Evolutionary conservation across 2,329 filamentous ascomycete species (phyloP).

Genomic region (Ophiostoma novo-ulmi): DNA sequence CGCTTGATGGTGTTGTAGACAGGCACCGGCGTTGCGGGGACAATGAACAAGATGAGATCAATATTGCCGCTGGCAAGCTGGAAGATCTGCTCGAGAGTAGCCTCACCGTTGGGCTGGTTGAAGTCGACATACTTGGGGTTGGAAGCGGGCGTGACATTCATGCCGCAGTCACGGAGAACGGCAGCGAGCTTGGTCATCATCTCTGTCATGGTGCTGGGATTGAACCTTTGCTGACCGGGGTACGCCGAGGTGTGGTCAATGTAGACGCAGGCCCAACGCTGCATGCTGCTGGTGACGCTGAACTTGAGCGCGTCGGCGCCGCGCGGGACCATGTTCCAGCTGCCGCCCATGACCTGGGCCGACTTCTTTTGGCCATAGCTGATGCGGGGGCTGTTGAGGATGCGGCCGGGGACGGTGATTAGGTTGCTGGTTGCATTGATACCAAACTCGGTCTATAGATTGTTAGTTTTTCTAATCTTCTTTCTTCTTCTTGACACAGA

Average conservation of each 20-base stretch:
- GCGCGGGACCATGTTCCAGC: conserved; percentile 52
- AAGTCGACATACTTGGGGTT: not conserved
- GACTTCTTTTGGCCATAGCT: conserved; percentile 42
- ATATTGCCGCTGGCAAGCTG: not conserved
- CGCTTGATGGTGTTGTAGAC: conserved; percentile 56
- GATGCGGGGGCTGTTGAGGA: conserved; percentile 44
- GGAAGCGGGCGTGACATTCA: conserved; percentile 11
- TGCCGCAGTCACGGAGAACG: conserved; percentile 23
- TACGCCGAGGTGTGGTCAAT: conserved; percentile 23
- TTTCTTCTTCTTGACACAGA: too few relatives aligned
- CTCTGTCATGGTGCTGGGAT: not conserved
- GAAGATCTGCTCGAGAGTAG: conserved; percentile 17
- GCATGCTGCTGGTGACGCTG: conserved; percentile 37
- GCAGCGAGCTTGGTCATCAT: conserved; percentile 15
- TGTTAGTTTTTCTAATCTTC: not conserved
- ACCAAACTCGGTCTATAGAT: conserved; percentile 41
- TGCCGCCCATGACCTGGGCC: conserved; percentile 36
- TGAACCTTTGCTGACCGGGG: not conserved
- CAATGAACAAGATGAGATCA: conserved; percentile 47
- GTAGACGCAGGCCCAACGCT: conserved; percentile 39
- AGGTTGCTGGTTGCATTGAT: conserved; percentile 44
- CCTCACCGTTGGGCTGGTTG: conserved; percentile 15
- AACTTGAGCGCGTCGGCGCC: conserved; percentile 41
- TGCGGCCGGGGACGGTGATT: conserved; percentile 58
- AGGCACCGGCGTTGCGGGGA: conserved; percentile 39